Conservation (phyloP, 305 asterid genomes). For the Fraxinus sp. region DNA sequence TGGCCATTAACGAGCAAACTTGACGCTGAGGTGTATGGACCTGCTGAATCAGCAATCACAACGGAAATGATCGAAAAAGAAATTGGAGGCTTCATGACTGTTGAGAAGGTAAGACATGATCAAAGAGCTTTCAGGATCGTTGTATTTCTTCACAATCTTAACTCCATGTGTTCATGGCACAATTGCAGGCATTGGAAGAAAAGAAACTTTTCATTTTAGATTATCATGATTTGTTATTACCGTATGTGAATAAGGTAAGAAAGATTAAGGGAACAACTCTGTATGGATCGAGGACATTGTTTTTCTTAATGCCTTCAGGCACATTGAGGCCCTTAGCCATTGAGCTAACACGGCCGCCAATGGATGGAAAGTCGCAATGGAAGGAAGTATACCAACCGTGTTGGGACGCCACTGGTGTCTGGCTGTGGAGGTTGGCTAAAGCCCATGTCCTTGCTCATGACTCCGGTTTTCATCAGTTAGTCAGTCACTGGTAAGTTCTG, state of each 20-base stretch:
- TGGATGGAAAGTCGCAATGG: constrained; percentile 53
- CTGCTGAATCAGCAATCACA: constrained; percentile 68
- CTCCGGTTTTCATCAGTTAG: constrained; percentile 58
- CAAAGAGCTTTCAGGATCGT: neutral
- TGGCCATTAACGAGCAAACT: constrained; percentile 80
- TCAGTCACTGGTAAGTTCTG: constrained; percentile 56
- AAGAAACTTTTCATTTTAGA: constrained; percentile 75
- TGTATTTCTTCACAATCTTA: neutral
- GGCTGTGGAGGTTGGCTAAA: constrained; percentile 72
- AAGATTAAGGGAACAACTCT: constrained; percentile 47
- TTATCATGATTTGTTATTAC: constrained; percentile 69
- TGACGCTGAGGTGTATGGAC: constrained; percentile 70
- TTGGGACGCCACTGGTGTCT: constrained; percentile 51
- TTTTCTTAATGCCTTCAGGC: constrained; percentile 45
- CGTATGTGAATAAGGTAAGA: constrained; percentile 66
- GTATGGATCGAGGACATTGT: constrained; percentile 73
- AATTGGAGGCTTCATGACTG: constrained; percentile 47
- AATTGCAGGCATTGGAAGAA: constrained; percentile 55
- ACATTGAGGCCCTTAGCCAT: constrained; percentile 65
- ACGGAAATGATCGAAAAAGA: constrained; percentile 42
- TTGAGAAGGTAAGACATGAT: constrained; percentile 52
- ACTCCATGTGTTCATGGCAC: neutral
- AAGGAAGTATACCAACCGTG: constrained; percentile 36
- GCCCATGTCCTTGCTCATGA: constrained; percentile 66
- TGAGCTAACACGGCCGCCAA: constrained; percentile 67